Evolutionary conservation across 2,329 filamentous ascomycete genomes (phyloP), one percentile per base, ranked within the genome.

Genomic region (Exophiala dermatitidis): DNA sequence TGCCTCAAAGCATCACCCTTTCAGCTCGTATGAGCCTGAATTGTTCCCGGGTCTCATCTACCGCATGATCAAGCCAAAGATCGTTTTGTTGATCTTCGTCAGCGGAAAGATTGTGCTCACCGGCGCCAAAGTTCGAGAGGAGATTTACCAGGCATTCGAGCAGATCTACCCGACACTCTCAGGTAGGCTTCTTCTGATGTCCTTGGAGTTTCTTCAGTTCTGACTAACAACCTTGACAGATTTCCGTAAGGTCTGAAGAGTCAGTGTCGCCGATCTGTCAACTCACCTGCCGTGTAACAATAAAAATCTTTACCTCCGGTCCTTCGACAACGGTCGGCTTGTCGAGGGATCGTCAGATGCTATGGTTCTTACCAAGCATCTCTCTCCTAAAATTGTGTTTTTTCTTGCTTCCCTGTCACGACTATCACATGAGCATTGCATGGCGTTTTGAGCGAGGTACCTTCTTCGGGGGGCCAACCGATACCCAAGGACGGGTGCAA

Each of bases 11-110:
- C 93, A 98, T 80, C 91, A 97, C 79, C 95, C 95, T 76, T 98
- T 97, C 83, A 94, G 88, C 74, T 96, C 90, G 53, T 98, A 98
- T 73, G 93, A 98, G 73, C 93, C 93, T 63, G 93, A 98, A 70
- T 73, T 98, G 71, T 98, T 97, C 81, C 93, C 93, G 67, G 93
- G 93, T 82, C 84, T 98, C 48, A 98, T 98, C 75, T 98, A 98
- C 76, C 90, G 93, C 71, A 98, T 98, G 93, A 96, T 97, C 79
- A 97, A 97, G 79, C 93, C 93, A 19, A 97, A 97, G 83, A 95
- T 97, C 63, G 91, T 97, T 50, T 83, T 97, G 29, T 77, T 97
- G 68, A 96, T 98, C 72, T 97, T 97, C 76, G 91, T 97, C 66
- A 93, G 86, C 67, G 93, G 91, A 68, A 97, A 97, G 81, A 97